Conservation (phyloP, 1,284 basidiomycete genomes). For the Fomitopsis schrenkii region DNA sequence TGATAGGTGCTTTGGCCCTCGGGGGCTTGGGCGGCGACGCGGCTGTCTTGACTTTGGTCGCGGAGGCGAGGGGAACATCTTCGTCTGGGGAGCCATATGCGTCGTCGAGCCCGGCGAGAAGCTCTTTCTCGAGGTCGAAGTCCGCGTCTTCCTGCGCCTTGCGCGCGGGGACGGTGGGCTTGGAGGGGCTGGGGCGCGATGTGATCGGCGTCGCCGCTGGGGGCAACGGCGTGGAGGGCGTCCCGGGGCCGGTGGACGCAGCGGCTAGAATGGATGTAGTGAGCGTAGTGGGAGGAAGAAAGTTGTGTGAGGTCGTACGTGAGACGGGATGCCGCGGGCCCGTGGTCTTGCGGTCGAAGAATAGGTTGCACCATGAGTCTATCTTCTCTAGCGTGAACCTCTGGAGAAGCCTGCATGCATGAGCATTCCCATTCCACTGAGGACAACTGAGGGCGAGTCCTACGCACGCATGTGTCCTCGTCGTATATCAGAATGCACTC, state of each 20-base stretch:
- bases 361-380: constrained; percentile 56
- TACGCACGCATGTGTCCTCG: constrained; percentile 59
- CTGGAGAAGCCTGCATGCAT: constrained; percentile 29
- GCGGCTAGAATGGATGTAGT: background rate
- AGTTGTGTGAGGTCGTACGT: constrained; percentile 32
- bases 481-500: constrained; percentile 78
- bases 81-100: constrained; percentile 43
- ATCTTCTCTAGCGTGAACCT: constrained; percentile 71
- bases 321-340: constrained; percentile 37
- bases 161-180: background rate
- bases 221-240: constrained; percentile 16
- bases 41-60: constrained; percentile 17
- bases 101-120: constrained; percentile 30
- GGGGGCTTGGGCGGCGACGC: constrained; percentile 15
- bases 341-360: constrained; percentile 43
- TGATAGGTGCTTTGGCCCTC: constrained; percentile 1
- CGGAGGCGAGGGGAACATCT: constrained; percentile 18
- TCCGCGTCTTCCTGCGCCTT: background rate
- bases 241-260: background rate
- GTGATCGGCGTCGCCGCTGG: constrained; percentile 17
- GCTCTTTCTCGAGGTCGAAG: constrained; percentile 29
- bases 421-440: no score
- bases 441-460: background rate
- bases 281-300: background rate
- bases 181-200: constrained; percentile 10